Percentiles rank a stretch among this genome's conserved stretches.
These are phyloP conservation scores for Clonostachys rosea DNA, from an alignment of 2,329 filamentous ascomycete genomes.

Conservation along the genomic window DNA sequence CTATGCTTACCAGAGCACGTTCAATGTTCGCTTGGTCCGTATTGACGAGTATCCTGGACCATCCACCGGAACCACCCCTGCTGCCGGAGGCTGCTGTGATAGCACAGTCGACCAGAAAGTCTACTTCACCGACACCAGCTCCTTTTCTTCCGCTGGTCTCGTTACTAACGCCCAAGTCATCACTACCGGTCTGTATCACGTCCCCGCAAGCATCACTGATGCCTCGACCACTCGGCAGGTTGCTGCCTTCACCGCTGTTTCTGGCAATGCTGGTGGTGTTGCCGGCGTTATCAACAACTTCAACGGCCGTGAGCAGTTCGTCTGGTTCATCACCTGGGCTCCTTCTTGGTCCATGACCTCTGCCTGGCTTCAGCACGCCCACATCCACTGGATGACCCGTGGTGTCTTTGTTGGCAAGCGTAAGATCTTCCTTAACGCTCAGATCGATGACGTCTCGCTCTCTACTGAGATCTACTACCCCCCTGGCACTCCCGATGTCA, in stretches of 20 bases:
- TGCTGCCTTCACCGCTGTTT: conserved; percentile 43
- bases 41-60: conserved; percentile 50
- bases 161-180: conserved; percentile 40
- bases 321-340: conserved; percentile 50
- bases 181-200: conserved; percentile 51
- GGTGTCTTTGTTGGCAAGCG: conserved; percentile 53
- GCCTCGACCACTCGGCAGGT: conserved; percentile 45
- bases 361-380: conserved; percentile 56
- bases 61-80: conserved; percentile 32
- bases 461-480: conserved; percentile 44
- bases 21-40: conserved; percentile 56
- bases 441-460: conserved; percentile 61
- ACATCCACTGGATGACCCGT: conserved; percentile 58
- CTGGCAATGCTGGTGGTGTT: conserved; percentile 30
- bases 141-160: conserved; percentile 49
- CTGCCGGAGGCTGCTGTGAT: conserved; percentile 36
- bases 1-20: conserved; percentile 51
- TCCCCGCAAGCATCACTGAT: conserved; percentile 51
- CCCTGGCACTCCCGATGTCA: conserved; percentile 36
- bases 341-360: conserved; percentile 39
- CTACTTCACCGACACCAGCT: conserved; percentile 44
- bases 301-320: conserved; percentile 54
- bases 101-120: conserved; percentile 43
- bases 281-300: conserved; percentile 58
- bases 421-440: conserved; percentile 47